phyloP scores from a whole-genome alignment of 441 rosid genomes.

The Kokia cookei region DNA sequence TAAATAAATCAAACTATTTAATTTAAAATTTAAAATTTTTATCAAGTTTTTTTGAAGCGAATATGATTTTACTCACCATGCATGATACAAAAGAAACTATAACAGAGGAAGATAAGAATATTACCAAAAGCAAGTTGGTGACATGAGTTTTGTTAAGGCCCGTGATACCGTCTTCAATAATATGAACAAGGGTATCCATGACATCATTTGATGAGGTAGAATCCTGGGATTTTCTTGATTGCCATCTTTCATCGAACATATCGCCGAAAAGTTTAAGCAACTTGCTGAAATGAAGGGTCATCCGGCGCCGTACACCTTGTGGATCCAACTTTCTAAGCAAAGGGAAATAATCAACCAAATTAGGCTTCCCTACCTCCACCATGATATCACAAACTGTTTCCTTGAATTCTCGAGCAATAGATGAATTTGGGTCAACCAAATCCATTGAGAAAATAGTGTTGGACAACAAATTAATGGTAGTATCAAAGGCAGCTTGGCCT shows the following conservation, averaged over 20 bases:
- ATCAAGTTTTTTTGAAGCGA: too few species aligned
- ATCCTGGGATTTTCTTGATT: slow-evolving; percentile 3
- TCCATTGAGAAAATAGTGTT: slow-evolving; percentile 24
- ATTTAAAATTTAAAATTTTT: too few species aligned
- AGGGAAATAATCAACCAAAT: slow-evolving; percentile 33
- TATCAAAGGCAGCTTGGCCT: slow-evolving; percentile 22
- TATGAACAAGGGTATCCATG: slow-evolving; percentile 22
- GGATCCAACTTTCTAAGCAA: slow-evolving; percentile 38
- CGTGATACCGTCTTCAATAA: slow-evolving; percentile 9
- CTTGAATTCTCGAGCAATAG: slow-evolving; percentile 12
- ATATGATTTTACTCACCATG: too few species aligned
- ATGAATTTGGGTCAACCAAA: slow-evolving; percentile 13
- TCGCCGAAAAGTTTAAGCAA: slow-evolving; percentile 23
- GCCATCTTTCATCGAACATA: slow-evolving; percentile 25
- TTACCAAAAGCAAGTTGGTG: slow-evolving; percentile 22
- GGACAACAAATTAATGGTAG: slow-evolving; percentile 16
- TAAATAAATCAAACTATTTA: too few species aligned
- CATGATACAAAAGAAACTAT: neutral
- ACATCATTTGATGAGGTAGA: slow-evolving; percentile 2
- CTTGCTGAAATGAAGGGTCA: slow-evolving; percentile 18
- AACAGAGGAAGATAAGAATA: neutral
- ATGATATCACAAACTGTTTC: slow-evolving; percentile 4
- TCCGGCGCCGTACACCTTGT: slow-evolving; percentile 32
- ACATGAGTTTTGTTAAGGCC: slow-evolving; percentile 8
- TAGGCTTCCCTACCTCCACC: slow-evolving; percentile 36